Evolutionary conservation across 1,284 basidiomycete species (phyloP), one percentile per base, ranked within the genome.

Genomic region (Cutaneotrichosporon sp.): DNA sequence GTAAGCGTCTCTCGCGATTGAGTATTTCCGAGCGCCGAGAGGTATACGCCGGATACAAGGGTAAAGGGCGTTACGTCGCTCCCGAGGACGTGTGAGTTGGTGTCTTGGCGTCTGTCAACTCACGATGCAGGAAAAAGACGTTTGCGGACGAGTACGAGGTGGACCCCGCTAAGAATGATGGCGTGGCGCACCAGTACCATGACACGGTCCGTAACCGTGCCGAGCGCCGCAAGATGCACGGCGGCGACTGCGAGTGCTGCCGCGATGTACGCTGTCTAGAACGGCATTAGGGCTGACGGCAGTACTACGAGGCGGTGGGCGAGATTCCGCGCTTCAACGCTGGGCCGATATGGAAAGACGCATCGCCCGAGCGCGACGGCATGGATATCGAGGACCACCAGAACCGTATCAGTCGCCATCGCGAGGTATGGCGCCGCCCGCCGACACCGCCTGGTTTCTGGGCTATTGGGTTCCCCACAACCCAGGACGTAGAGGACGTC

Each of bases 401-500:
- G 72, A 81, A 88, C 61, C 76, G 79, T 13, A 84, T 90, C 47
- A 91, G 89, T 20, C 81, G 87, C 23, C 90, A 92, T 74, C 81
- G 89, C 23, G 70, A 73, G 46, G 67, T 65, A 40, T 89, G 86
- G 85, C 78, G 79, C 30, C 79, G 83, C 41, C 78, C 84, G 1
- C 80, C 78, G 41, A 91, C 90, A 0, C 91, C 91, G 15, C 90
- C 89, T 1, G 84, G 83, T 20, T 93, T 87, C 49, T 79, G 79
- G 78, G 79, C 86, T 58, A 90, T 93, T 51, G 87, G 85, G 1
- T 93, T 96, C 67, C 91, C 91, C 1, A 78, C 79, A 58, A 92
- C 91, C 3, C 90, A 91, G 70, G 81, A 87, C 63, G 85, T 84
- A 15, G 78, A 77, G 39, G 79, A 79, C 46, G 87, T 91, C 60